phyloP scores from a whole-genome alignment of 179 eudicot species.

The Silene coronaria region DNA sequence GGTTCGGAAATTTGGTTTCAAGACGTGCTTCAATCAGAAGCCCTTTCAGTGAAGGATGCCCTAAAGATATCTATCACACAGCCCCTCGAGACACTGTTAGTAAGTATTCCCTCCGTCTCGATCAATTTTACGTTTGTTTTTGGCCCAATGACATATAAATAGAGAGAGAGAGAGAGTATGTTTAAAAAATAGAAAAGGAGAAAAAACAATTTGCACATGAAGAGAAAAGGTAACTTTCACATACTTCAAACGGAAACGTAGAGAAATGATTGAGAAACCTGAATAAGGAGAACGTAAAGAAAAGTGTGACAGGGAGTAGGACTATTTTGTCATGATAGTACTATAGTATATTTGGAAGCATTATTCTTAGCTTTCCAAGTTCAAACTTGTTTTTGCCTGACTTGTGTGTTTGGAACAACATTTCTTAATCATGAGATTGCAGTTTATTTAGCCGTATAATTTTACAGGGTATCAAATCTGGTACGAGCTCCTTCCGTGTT shows the following conservation, averaged over 20 bases:
- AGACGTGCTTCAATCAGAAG: constrained; percentile 44
- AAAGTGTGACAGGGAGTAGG: neutral
- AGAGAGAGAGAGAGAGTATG: no score
- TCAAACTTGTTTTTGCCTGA: neutral
- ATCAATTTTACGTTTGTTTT: no score
- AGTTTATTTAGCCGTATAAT: constrained; percentile 12
- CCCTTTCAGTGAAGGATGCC: constrained; percentile 65
- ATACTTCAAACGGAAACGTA: no score
- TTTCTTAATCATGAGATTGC: neutral
- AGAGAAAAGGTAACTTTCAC: no score
- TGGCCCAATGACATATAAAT: no score
- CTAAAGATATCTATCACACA: constrained; percentile 50
- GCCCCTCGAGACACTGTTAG: constrained; percentile 60
- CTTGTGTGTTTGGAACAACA: neutral
- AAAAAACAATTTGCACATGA: no score
- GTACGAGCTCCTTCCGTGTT: constrained; percentile 56
- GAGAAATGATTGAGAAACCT: no score
- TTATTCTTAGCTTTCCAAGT: neutral
- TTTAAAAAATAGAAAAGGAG: no score
- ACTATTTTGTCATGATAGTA: neutral
- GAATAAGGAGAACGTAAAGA: no score
- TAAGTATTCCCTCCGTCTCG: constrained; percentile 24
- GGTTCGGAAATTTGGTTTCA: constrained; percentile 62
- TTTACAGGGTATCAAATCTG: constrained; percentile 60
- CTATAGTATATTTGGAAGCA: neutral